Evolutionary conservation across 805 yeast genomes (phyloP).

Genomic region (Geotrichum ghanense): DNA sequence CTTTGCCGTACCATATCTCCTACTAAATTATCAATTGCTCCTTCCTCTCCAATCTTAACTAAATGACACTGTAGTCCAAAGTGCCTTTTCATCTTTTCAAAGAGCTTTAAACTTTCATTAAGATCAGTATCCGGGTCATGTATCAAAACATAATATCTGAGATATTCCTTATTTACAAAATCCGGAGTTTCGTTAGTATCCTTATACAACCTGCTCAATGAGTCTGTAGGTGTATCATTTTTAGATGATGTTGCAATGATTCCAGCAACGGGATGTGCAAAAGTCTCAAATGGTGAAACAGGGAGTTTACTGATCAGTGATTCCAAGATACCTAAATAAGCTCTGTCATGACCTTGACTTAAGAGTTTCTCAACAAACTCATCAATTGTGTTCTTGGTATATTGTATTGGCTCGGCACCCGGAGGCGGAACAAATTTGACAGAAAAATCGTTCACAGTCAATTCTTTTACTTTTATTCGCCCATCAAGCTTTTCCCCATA

Average conservation of each 20-base stretch:
- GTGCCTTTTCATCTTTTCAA: conserved; percentile 30
- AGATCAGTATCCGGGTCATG: conserved; percentile 39
- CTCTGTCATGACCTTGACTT: background rate
- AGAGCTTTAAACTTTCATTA: conserved; percentile 30
- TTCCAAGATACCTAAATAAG: conserved; percentile 45
- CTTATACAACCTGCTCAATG: conserved; percentile 41
- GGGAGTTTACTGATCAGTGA: conserved; percentile 47
- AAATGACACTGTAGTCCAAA: conserved; percentile 21
- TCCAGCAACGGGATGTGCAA: conserved; percentile 77
- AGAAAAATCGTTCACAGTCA: conserved; percentile 41
- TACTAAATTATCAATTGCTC: conserved; percentile 9
- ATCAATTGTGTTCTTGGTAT: background rate
- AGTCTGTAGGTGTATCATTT: conserved; percentile 48
- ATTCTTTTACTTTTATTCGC: conserved; percentile 38
- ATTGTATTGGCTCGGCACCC: conserved; percentile 21
- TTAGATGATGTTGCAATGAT: conserved; percentile 50
- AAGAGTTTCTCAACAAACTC: conserved; percentile 24
- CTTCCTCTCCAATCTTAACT: conserved; percentile 13
- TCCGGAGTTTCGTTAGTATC: conserved; percentile 39
- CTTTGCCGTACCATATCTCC: conserved; percentile 37
- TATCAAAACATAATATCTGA: conserved; percentile 39
- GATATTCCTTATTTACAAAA: conserved; percentile 55
- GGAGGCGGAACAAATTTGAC: conserved; percentile 39
- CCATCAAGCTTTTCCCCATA: conserved; percentile 45
- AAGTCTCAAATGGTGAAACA: conserved; percentile 69